Base-by-base conservation (phyloP, 106 monocot species). In the Vanilla planifolia region DNA sequence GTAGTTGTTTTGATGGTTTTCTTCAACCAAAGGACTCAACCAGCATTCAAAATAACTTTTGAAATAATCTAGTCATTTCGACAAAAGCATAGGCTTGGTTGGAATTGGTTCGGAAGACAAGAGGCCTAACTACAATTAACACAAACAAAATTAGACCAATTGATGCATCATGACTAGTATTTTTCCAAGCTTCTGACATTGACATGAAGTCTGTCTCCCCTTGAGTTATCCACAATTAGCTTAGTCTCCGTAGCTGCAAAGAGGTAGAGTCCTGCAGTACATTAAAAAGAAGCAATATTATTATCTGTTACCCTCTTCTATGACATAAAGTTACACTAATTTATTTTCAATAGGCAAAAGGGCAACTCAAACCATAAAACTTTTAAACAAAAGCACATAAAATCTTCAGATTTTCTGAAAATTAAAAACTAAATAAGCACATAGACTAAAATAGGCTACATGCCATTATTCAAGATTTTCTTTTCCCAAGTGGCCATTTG, bases 161-260 rank as follows among this genome's bases (percentile, higher is more conserved):
- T 32, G n/a, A 62, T 35, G 3, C 8, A 57, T 19, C 9, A 35
- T 22, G 25, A 21, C 35, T 34, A 53, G 30, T 21, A 34, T 34
- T 22, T 3, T 33, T 57, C 24, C 57, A 11, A 14, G 67, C 37
- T 36, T 70, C 86, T 73, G 21, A 88, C 88, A 74, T 83, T 79
- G 56, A 88, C 60, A 36, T 28, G 73, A 4, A 88, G 33, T 35
- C 9, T 73, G 58, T 88, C 88, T 48, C 88, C 88, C 77, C 88
- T 79, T 60, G 82, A 79, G 20, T 82, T 83, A 67, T 88, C 88
- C 51, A 88, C 88, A 40, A 74, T 53, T n/a, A 88, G 77, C 73
- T 79, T 79, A 61, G 75, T 79, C 67, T 83, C 83, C 36, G 83
- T 79, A 47, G 64, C 76, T 29, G 82, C 57, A 74, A 57, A 73